Evolutionary conservation across 2,329 filamentous ascomycete genomes (phyloP).

Genomic region (Tolypocladium ovalisporum): DNA sequence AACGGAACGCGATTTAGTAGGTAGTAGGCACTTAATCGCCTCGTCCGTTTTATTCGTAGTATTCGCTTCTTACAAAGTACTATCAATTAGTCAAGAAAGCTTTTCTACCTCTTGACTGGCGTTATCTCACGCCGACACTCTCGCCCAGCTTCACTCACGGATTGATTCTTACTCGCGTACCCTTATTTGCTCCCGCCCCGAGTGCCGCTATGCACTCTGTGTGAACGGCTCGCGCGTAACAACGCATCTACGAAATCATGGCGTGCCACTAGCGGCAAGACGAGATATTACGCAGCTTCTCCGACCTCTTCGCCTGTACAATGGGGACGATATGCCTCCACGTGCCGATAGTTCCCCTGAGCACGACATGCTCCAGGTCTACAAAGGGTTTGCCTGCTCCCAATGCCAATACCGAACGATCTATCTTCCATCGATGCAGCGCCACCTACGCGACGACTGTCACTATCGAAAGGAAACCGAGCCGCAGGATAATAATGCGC

Average conservation of each 20-base stretch:
- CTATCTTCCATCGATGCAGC: neutral
- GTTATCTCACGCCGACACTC: neutral
- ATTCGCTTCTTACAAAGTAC: too few species aligned
- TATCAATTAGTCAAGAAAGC: too few species aligned
- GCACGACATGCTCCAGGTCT: neutral
- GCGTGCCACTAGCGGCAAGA: neutral
- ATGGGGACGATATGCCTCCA: neutral
- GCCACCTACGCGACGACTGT: neutral
- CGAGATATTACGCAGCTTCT: neutral
- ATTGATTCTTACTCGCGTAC: neutral
- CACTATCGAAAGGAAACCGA: neutral
- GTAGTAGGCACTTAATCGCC: too few species aligned
- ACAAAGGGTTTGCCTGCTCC: neutral
- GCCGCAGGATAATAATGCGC: neutral
- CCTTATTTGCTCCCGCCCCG: neutral
- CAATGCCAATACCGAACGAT: neutral
- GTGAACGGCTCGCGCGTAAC: neutral
- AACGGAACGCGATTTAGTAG: neutral
- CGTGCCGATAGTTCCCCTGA: neutral
- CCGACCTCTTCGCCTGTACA: neutral
- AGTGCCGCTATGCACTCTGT: neutral
- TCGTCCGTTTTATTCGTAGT: neutral
- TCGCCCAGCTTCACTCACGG: neutral
- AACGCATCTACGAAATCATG: neutral
- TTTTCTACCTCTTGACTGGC: too few species aligned